Evolutionary conservation across 1,139 yeast species (phyloP), one percentile per base, ranked within the genome.

Genomic region (Taphrina populina): DNA sequence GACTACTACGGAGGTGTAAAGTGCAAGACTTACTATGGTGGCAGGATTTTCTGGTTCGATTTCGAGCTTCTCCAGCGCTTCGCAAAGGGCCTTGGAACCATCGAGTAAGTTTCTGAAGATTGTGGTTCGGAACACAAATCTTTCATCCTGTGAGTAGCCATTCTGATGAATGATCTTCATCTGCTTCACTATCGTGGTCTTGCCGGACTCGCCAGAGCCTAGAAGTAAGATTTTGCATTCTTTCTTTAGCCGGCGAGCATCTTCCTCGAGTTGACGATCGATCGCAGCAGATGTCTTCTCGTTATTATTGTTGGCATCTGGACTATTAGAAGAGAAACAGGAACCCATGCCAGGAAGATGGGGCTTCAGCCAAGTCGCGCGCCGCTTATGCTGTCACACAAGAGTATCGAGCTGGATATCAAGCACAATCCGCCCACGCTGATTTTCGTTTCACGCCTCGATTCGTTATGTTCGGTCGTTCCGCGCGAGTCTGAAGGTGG

Each of bases 201-300:
- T 92, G 7, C 99, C 98, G 56, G 92, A 82, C 69, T 92, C 99
- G 5, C 98, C 98, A 0, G 97, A 88, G 24, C 98, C 98, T 56
- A 83, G 73, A 51, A 83, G 73, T 39, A 83, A 73, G 52, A 84
- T 77, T 67, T 83, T 83, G 56, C 82, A 80, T 59, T 72, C 76
- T 39, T 67, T 56, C 57, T 60, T 62, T 23, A 58, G 62, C 41
- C 56, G 46, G 51, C 56, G 52, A 10, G 60, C 59, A 27, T 60
- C 62, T 36, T 63, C 63, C 40, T 61, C 62, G 29, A 62, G 33
- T 45, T 43, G 32, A 27, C 59, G 44, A 47, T 62, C 64, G 15
- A 62, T 61, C 19, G 54, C 54, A 11, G 45, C 46, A 13, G 54
- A 49, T 11, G n/a, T 13, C 54, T 49, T 49, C 27, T 49, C 54